Base-by-base conservation (phyloP, 768 basidiomycete genomes). In the Termitomyces sp. region DNA sequence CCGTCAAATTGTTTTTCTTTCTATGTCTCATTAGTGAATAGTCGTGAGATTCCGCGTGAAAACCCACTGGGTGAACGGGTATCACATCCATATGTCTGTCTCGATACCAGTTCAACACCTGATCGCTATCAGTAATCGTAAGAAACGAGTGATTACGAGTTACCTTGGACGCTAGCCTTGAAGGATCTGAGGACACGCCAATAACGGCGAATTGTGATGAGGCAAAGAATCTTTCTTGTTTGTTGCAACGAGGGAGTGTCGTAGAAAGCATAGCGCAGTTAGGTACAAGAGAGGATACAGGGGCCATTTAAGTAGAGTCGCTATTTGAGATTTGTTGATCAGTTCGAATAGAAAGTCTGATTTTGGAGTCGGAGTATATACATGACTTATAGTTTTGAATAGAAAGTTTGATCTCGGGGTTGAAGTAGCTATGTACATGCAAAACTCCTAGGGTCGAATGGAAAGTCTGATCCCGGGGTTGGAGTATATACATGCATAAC, bases 141-240 rank as follows among this genome's bases (percentile, higher is more conserved):
- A 22, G 17, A 22, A 22, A 21, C 6, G 28, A 26, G 9, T 10
- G 12, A n/a, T 11, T 15, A 21, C 17, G 19, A 24, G 45, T 19
- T 34, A 64, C 62, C 62, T 64, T 55, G 41, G 53, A 58, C 12
- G 58, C 59, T 37, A 40, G 45, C 24, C 47, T 59, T 38, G 57
- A 59, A 19, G 58, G 56, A 54, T 62, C 59, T 32, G 57, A 56
- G 11, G 60, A 62, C 22, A 54, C 62, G 21, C 63, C 63, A 34
- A 61, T 58, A 28, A 63, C 63, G 9, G 63, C 63, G 42, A 62
- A 64, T 4, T 60, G 59, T 35, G 59, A 53, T 7, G 59, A 60
- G 2, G 61, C 40, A 34, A 64, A 56, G 38, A 64, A 63, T 41
- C 48, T 57, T 46, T 62, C 58, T 38, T 62, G 55, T 24, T 62